Evolutionary conservation across 2,329 filamentous ascomycete species (phyloP).

Genomic region (Xylaria sp.): DNA sequence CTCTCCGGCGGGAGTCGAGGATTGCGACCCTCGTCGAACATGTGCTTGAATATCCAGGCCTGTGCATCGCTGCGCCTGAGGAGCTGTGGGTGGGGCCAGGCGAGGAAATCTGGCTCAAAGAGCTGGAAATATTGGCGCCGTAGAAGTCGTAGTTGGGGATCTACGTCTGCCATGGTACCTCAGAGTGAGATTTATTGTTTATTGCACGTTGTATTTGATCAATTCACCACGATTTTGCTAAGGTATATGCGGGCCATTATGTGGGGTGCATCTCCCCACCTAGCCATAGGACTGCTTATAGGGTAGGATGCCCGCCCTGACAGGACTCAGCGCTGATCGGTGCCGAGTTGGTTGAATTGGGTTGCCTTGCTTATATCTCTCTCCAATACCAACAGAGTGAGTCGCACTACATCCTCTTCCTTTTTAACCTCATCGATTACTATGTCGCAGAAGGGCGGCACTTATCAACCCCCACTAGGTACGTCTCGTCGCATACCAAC

Average conservation of each 20-base stretch:
- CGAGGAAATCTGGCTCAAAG: conserved; percentile 50
- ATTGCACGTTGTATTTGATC: not conserved
- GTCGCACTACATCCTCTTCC: not conserved
- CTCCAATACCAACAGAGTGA: not conserved
- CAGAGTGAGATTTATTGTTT: not conserved
- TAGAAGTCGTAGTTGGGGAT: conserved; percentile 45
- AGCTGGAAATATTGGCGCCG: conserved; percentile 49
- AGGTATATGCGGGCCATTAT: not conserved
- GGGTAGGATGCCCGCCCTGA: conserved; percentile 17
- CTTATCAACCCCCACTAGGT: not conserved
- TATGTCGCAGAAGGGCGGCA: not conserved
- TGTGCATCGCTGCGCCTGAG: conserved; percentile 47
- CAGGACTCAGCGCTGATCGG: not conserved
- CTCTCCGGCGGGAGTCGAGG: conserved; percentile 64
- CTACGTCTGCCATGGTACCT: conserved; percentile 40
- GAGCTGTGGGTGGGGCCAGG: conserved; percentile 47
- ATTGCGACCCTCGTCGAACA: conserved; percentile 64
- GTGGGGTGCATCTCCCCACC: conserved; percentile 20
- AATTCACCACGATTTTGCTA: not conserved
- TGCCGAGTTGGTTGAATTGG: not conserved
- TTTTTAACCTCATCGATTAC: not conserved
- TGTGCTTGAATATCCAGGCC: conserved; percentile 60
- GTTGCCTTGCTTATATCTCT: not conserved
- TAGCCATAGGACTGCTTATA: not conserved
- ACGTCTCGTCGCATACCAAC: not conserved